Evolutionary conservation across 345 rosid species (phyloP).

Genomic region (Gossypium sturtianum): DNA sequence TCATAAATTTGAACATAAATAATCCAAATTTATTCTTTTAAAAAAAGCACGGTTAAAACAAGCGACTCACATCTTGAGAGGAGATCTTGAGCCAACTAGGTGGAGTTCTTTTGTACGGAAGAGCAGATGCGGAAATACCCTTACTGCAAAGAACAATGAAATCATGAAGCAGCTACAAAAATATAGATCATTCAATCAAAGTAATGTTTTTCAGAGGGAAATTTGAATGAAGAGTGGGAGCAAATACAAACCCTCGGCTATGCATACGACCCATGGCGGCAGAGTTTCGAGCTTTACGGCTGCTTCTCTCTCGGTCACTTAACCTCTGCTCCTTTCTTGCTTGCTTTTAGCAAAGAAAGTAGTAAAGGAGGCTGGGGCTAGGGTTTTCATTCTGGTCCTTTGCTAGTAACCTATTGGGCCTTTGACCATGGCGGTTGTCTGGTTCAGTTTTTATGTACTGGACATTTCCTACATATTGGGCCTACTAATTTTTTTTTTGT

Average conservation of each 20-base stretch:
- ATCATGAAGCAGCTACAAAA: background rate
- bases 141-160: conserved; percentile 30
- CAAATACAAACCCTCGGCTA: conserved; percentile 47
- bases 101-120: conserved; percentile 80
- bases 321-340: background rate
- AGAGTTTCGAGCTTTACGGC: background rate
- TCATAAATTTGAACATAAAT: background rate
- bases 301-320: background rate
- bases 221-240: background rate
- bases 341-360: conserved; percentile 8
- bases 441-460: background rate
- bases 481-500: background rate
- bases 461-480: background rate
- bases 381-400: conserved; percentile 8
- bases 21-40: background rate
- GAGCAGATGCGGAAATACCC: conserved; percentile 89
- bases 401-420: background rate
- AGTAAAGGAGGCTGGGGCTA: background rate
- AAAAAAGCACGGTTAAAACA: background rate
- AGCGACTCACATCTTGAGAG: conserved; percentile 45
- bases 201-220: background rate
- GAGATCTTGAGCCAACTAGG: conserved; percentile 79
- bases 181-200: background rate
- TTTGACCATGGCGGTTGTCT: background rate
- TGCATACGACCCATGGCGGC: conserved; percentile 90